A percentile compares a stretch with the other conserved stretches of the same genome.
Evolutionary conservation across 495 filamentous ascomycete species (phyloP).

Genomic region (Aspergillus olivimuriae): DNA sequence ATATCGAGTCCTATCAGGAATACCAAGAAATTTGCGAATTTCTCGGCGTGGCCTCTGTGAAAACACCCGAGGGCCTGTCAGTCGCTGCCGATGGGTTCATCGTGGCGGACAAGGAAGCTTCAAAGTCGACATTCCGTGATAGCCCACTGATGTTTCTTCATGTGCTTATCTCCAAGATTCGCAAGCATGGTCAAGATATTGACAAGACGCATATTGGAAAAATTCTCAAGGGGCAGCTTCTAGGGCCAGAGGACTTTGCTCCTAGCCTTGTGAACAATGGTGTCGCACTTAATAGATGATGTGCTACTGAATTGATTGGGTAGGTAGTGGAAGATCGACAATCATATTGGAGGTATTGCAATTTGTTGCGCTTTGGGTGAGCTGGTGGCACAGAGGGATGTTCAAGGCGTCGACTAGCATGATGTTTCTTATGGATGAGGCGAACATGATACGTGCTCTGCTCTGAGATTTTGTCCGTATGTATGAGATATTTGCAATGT

Average conservation of each 20-base stretch:
- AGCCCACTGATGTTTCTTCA: constrained; percentile 52
- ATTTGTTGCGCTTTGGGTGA: no score
- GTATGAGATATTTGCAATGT: no score
- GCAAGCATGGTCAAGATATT: constrained; percentile 44
- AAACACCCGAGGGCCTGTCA: constrained; percentile 39
- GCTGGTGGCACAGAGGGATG: no score
- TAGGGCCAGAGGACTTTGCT: constrained; percentile 14
- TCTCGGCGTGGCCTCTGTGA: constrained; percentile 39
- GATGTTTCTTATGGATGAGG: no score
- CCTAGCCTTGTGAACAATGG: no score
- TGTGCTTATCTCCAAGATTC: constrained; percentile 41
- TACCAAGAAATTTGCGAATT: constrained; percentile 50
- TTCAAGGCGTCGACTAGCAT: no score
- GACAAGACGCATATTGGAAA: constrained; percentile 50
- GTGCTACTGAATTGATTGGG: no score
- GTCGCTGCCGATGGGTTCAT: constrained; percentile 24
- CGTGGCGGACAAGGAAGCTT: constrained; percentile 11
- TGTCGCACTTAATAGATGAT: no score
- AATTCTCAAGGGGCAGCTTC: constrained; percentile 39
- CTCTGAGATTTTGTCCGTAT: no score
- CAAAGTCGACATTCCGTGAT: constrained; percentile 27
- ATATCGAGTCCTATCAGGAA: constrained; percentile 45
- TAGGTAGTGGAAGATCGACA: no score
- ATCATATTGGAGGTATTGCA: no score
- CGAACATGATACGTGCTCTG: no score